Base-by-base conservation (phyloP, 1,284 basidiomycete species). In the Caloboletus inedulis region DNA sequence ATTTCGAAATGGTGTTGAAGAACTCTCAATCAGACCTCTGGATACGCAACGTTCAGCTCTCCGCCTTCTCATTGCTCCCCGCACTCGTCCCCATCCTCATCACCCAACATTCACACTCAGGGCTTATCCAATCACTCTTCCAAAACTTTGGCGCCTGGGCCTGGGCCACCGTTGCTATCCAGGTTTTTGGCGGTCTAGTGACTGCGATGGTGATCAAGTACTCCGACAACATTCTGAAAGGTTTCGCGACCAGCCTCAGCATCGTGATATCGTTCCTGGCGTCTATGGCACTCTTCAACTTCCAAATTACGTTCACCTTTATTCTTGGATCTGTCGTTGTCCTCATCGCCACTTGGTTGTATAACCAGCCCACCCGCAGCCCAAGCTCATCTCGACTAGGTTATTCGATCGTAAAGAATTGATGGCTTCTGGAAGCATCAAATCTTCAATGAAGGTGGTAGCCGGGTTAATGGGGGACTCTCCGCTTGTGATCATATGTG, bases 1-100 rank as follows among this genome's bases (percentile, higher is more conserved):
- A 98, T 75, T 98, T 98, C 63, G 96, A 98, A 75, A 94, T 95
- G 87, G 92, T 98, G 18, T 78, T 98, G 65, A 98, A 98, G 74
- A 87, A 84, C 60, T 91, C 90, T 10, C 84, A 85, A 60, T 83
- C 85, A 18, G 94, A 97, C 71, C 80, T 98, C 7, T 98, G 95
- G 95, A 87, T 96, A 51, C 88, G 96, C 62, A 99, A 98, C 72
- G 91, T 97, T 47, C 96, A 98, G 69, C 81, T 99, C 13, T 97
- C 94, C 23, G 78, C 94, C 53, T 98, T 98, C 75, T 96, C 93
- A 25, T 79, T 99, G 42, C 74, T 95, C 42, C 96, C 96, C 2
- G 95, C 95, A 4, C 73, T 96, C 40, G 74, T 90, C 7, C 94
- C 96, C 12, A 83, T 97, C 60, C 64, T 97, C 41, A 81, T 91